Base-by-base conservation (phyloP, 345 rosid species). In the Viola odorata region DNA sequence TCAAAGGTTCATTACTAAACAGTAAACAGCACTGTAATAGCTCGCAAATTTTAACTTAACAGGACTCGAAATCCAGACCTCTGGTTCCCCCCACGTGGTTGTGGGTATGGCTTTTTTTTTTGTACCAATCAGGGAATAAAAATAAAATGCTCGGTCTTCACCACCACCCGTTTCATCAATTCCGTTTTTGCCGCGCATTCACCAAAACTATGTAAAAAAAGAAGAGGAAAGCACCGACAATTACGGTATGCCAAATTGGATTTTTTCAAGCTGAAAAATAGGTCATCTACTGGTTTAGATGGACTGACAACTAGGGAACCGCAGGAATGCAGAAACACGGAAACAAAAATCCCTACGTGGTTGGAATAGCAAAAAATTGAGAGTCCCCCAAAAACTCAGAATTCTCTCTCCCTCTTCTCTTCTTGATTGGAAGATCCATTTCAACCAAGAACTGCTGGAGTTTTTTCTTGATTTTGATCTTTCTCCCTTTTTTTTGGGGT, bases 231-330 rank as follows among this genome's bases (percentile, higher is more conserved):
- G 11, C 36, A 2, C 5, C 37, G 37, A 12, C 3, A 9, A 0
- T 23, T 36, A 5, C 4, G 32, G 32, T 23, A 23, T 1, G 32
- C 32, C 1, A 2, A 23, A 23, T 23, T 23, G 32, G 12, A 23
- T 49, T 39, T 57, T 15, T 45, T 54, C 61, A 14, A 45, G 51
- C 72, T 41, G 38, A 41, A 68, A 68, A 54, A 8, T 49, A 61
- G 72, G 66, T 6, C 11, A 68, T 59, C 47, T 37, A 12, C 37
- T 53, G 64, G 64, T 67, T 53, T 59, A 16, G 63, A 45, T 67
- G 44, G 37, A 40, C 38, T 1, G 13, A 7, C 6, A 3, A 42
- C 52, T 32, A 10, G 13, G 42, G 60, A 45, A 66, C 39, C 53
- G 52, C 56, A 37, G 39, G 39, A 6, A 45, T 55, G 50, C 55